Evolutionary conservation across 2,329 filamentous ascomycete genomes (phyloP).

Genomic region (Monosporascus sp.): DNA sequence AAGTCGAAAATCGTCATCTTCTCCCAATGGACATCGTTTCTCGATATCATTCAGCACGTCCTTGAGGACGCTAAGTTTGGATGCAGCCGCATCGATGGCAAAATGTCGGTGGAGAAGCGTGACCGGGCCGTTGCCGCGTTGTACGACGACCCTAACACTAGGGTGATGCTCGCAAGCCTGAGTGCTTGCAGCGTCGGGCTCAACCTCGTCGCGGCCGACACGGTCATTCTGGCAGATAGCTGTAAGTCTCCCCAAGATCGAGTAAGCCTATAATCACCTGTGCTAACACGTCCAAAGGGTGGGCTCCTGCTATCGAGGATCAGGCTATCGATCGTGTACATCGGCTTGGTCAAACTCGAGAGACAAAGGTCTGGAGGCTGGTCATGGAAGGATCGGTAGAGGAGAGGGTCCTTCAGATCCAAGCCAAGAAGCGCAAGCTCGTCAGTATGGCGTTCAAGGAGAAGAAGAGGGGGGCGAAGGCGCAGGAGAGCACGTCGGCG

Average conservation of each 20-base stretch:
- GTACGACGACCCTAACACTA: constrained; percentile 60
- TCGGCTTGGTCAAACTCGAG: constrained; percentile 72
- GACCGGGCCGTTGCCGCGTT: constrained; percentile 66
- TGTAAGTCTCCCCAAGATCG: constrained; percentile 39
- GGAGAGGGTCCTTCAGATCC: constrained; percentile 72
- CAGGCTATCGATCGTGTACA: constrained; percentile 88
- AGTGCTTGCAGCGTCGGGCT: constrained; percentile 80
- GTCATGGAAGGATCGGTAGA: constrained; percentile 79
- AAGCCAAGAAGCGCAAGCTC: constrained; percentile 71
- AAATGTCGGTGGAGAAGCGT: constrained; percentile 65
- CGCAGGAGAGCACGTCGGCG: background rate
- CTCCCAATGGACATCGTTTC: constrained; percentile 71
- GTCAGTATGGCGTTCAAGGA: constrained; percentile 77
- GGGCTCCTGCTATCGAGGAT: constrained; percentile 88
- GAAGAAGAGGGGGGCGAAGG: constrained; percentile 40
- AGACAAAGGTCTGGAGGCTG: constrained; percentile 73
- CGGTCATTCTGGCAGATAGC: constrained; percentile 75
- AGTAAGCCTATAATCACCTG: background rate
- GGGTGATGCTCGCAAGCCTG: constrained; percentile 75
- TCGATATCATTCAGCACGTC: constrained; percentile 65
- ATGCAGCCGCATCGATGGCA: constrained; percentile 73
- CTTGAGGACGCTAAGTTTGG: constrained; percentile 54
- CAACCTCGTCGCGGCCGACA: constrained; percentile 80
- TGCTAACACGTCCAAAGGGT: constrained; percentile 45
- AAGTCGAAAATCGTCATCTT: constrained; percentile 68